Evolutionary conservation across 192 early-diverging fungal species (phyloP).

Genomic region (Backusella sp.): DNA sequence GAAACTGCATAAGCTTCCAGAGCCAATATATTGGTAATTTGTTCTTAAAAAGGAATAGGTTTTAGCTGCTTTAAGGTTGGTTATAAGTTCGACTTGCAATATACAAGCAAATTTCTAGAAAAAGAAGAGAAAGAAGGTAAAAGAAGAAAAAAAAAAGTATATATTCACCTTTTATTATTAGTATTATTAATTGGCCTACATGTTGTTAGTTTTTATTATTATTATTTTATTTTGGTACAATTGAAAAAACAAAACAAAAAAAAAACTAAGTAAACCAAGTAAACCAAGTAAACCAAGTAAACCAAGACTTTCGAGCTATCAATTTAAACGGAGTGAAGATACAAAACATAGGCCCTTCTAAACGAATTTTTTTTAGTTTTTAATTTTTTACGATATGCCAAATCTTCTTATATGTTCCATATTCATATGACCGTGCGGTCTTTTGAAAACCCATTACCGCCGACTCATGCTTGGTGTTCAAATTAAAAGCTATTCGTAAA

Average conservation of each 20-base stretch:
- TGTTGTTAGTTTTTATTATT: not conserved
- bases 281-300: not conserved
- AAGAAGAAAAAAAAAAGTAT: not conserved
- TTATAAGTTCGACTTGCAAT: not conserved
- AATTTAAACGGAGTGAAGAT: not conserved
- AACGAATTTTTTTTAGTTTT: not conserved
- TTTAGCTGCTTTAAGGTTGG: not conserved
- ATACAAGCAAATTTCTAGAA: not conserved
- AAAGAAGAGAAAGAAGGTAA: not conserved
- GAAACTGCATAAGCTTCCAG: not conserved
- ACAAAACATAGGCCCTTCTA: not conserved
- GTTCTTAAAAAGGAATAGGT: not conserved
- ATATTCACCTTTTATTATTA: not conserved
- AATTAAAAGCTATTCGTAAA: not conserved
- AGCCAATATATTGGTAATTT: not conserved
- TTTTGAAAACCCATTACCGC: not conserved
- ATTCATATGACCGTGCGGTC: not conserved
- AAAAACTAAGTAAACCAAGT: no score
- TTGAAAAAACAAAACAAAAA: not conserved
- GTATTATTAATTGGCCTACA: not conserved
- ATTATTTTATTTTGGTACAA: not conserved
- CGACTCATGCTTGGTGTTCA: not conserved
- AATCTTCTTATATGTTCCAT: not conserved
- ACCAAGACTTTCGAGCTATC: not conserved
- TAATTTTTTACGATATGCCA: not conserved